Evolutionary conservation across 352 stramenopile genomes (phyloP), one percentile per base, ranked within the genome.

Genomic region (Phytophthora pisi): DNA sequence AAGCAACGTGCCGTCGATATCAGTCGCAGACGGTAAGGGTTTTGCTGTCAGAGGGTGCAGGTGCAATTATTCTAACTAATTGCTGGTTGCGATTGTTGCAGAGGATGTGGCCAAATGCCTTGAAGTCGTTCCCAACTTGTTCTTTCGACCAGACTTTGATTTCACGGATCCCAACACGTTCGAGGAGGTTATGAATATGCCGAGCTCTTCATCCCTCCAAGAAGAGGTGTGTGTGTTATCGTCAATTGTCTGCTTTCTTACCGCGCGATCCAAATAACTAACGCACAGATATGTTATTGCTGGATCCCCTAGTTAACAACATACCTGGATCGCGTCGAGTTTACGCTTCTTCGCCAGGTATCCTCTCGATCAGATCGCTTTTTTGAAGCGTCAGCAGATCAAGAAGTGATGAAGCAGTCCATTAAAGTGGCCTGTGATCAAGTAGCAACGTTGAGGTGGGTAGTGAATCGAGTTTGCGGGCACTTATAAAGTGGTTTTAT

Each of bases 371-470:
- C 88, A 1, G 84, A 96, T 59, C 81, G 84, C 18, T 95, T 96
- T 74, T 95, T 96, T 26, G 82, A 96, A 54, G 86, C 85, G 10
- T 95, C 87, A 5, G 79, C 86, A 30, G 84, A 92, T 61, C 88
- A 96, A 61, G 87, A 93, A 65, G 87, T 92, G 0, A 96, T 93
- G 80, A 92, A 93, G 63, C 84, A 91, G 52, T 91, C 84, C 23
- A 92, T 96, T 51, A 79, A 66, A 28, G 74, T 79, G 59, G 88
- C 88, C 0, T 96, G 86, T 18, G 84, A 95, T 50, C 85, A 96
- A 73, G 88, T 96, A 10, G 81, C 86, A 30, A 86, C 82, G 5
- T 63, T 96, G 24, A 79, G 87, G 86, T 94, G 50, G 26, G 65
- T 74, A 53, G 46, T n/a, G 7, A n/a, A 46, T 53, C 0, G 1